phyloP scores from a whole-genome alignment of 768 basidiomycete genomes.

The Kwoniella newhampshirensis region DNA sequence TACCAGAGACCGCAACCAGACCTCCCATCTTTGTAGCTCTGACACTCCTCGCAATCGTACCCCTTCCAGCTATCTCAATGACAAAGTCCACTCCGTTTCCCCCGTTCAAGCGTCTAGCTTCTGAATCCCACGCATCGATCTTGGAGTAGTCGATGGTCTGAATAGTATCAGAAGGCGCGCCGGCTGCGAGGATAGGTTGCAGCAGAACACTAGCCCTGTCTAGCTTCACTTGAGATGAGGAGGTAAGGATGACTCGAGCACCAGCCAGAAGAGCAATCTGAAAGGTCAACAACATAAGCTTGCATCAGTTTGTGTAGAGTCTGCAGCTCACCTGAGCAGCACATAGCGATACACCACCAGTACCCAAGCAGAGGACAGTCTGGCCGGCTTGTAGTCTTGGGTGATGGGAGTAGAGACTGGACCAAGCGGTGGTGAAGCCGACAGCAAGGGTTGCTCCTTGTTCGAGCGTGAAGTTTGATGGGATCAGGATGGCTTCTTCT shows the following conservation, averaged over 20 bases:
- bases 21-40: slow-evolving; percentile 38
- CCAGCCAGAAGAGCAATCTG: slow-evolving; percentile 67
- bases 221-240: slow-evolving; percentile 65
- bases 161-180: slow-evolving; percentile 25
- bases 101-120: slow-evolving; percentile 56
- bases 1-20: slow-evolving; percentile 39
- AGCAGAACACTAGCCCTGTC: slow-evolving; percentile 59
- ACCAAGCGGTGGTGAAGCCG: slow-evolving; percentile 67
- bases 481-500: slow-evolving; percentile 59
- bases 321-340: slow-evolving; percentile 51
- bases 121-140: slow-evolving; percentile 62
- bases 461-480: slow-evolving; percentile 63
- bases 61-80: slow-evolving; percentile 44
- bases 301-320: no score
- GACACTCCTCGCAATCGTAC: slow-evolving; percentile 39
- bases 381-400: slow-evolving; percentile 61
- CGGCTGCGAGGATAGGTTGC: slow-evolving; percentile 55
- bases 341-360: slow-evolving; percentile 55
- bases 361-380: slow-evolving; percentile 55
- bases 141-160: slow-evolving; percentile 64
- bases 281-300: slow-evolving; percentile 25
- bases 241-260: slow-evolving; percentile 66
- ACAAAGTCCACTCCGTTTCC: slow-evolving; percentile 45
- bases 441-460: slow-evolving; percentile 68
- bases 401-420: slow-evolving; percentile 56